Evolutionary conservation across 306 rosid genomes (phyloP).

Genomic region (Trifolium fragiferum): DNA sequence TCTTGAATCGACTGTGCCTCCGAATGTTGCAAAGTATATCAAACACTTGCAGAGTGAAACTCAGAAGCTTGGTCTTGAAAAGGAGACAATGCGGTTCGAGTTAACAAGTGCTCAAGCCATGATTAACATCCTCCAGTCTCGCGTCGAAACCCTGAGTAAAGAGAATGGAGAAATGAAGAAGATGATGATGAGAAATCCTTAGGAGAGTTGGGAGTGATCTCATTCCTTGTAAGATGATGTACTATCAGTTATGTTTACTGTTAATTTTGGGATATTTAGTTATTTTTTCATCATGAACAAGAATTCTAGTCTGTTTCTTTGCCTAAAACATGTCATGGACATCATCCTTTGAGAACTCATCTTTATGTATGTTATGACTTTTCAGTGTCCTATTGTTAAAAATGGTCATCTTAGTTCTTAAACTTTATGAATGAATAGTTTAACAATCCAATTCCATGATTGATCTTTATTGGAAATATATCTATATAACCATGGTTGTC

Average conservation of each 20-base stretch:
- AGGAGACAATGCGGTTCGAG: conserved; percentile 83
- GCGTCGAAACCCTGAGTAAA: conserved; percentile 63
- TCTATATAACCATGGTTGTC: too few species aligned
- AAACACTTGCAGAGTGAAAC: conserved; percentile 71
- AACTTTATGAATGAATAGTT: not conserved
- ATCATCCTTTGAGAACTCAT: conserved; percentile 35
- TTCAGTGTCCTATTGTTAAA: conserved; percentile 35
- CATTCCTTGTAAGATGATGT: conserved; percentile 35
- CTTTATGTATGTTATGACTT: conserved; percentile 41
- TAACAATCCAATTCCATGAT: not conserved
- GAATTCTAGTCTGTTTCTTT: conserved; percentile 45
- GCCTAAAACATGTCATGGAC: conserved; percentile 37
- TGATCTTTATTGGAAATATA: not conserved
- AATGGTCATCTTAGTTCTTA: conserved; percentile 33
- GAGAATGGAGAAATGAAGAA: conserved; percentile 76
- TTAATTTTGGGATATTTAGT: conserved; percentile 33
- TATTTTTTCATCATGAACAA: conserved; percentile 35
- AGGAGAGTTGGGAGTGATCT: conserved; percentile 24
- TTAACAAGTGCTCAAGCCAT: conserved; percentile 86
- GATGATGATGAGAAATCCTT: conserved; percentile 31
- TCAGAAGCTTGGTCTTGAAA: conserved; percentile 69
- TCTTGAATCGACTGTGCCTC: conserved; percentile 62
- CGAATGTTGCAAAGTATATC: conserved; percentile 71
- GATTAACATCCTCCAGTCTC: conserved; percentile 82
- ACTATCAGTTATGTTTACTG: conserved; percentile 24